These are phyloP conservation scores for Ogataea henricii DNA, from an alignment of 805 yeast genomes.

Conservation along the genomic window DNA sequence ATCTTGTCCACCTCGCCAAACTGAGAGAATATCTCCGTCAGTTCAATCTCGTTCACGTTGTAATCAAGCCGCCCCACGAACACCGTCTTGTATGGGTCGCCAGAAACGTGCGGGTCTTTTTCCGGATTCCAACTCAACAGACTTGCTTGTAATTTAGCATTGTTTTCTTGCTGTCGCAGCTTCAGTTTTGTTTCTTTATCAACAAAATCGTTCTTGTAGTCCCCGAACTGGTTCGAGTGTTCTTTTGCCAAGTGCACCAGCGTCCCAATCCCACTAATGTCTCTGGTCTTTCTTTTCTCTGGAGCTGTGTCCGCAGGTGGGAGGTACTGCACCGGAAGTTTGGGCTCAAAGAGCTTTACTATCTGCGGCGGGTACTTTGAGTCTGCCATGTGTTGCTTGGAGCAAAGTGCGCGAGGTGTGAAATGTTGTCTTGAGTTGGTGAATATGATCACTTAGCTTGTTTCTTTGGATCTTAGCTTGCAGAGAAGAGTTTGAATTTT, in stretches of 20 bases:
- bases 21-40: slow-evolving; percentile 58
- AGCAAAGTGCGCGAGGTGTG: too few relatives aligned
- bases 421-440: too few relatives aligned
- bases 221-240: slow-evolving; percentile 33
- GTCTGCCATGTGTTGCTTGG: too few relatives aligned
- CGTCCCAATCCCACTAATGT: slow-evolving; percentile 48
- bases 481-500: background rate
- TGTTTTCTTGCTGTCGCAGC: slow-evolving; percentile 24
- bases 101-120: slow-evolving; percentile 55
- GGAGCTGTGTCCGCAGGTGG: slow-evolving; percentile 53
- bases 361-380: slow-evolving; percentile 34
- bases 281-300: slow-evolving; percentile 47
- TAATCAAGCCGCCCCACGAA: slow-evolving; percentile 77
- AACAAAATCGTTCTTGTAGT: slow-evolving; percentile 18
- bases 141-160: slow-evolving; percentile 38
- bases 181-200: slow-evolving; percentile 30
- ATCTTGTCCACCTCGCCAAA: slow-evolving; percentile 72
- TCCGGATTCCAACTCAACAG: slow-evolving; percentile 54
- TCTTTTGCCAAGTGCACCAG: slow-evolving; percentile 29
- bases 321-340: slow-evolving; percentile 54
- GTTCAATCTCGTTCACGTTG: slow-evolving; percentile 62
- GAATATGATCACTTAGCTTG: too few relatives aligned
- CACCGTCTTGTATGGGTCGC: slow-evolving; percentile 78
- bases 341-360: slow-evolving; percentile 56
- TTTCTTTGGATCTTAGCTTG: too few relatives aligned